A percentile compares a stretch with the other conserved stretches of the same genome.
phyloP scores from a whole-genome alignment of 1,284 basidiomycete genomes.

The Ustilago shanxiensis region DNA sequence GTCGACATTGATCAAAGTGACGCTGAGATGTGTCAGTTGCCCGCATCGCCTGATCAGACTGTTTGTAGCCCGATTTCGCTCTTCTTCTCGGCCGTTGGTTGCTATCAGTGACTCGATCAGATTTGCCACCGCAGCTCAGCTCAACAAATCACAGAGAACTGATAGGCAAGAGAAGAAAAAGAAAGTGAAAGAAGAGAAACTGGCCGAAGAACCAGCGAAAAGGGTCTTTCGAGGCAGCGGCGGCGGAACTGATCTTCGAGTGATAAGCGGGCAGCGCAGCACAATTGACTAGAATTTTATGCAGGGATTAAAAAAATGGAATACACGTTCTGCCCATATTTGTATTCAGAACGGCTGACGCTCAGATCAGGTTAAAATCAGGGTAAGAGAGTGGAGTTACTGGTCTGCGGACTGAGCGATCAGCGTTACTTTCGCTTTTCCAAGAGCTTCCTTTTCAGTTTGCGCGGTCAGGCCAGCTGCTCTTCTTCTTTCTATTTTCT shows the following conservation, averaged over 20 bases:
- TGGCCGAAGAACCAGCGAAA: constrained; percentile 34
- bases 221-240: background rate
- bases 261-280: constrained; percentile 25
- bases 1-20: background rate
- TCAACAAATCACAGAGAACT: constrained; percentile 25
- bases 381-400: background rate
- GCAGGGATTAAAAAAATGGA: constrained; percentile 2
- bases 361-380: constrained; percentile 20
- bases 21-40: background rate
- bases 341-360: constrained; percentile 1
- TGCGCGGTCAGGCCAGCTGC: constrained; percentile 16
- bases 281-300: background rate
- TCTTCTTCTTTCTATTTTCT: background rate
- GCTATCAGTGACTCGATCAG: constrained; percentile 21
- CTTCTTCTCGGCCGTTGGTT: constrained; percentile 32
- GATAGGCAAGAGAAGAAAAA: constrained; percentile 14
- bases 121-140: constrained; percentile 12
- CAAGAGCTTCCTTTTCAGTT: constrained; percentile 26
- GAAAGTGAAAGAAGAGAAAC: constrained; percentile 16
- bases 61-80: constrained; percentile 17
- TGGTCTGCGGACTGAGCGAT: background rate
- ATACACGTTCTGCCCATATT: constrained; percentile 6
- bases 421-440: constrained; percentile 6
- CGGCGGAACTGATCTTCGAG: constrained; percentile 24
- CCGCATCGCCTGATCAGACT: background rate